phyloP scores from a whole-genome alignment of 352 stramenopile species.

The Halophytophthora polymorphica region DNA sequence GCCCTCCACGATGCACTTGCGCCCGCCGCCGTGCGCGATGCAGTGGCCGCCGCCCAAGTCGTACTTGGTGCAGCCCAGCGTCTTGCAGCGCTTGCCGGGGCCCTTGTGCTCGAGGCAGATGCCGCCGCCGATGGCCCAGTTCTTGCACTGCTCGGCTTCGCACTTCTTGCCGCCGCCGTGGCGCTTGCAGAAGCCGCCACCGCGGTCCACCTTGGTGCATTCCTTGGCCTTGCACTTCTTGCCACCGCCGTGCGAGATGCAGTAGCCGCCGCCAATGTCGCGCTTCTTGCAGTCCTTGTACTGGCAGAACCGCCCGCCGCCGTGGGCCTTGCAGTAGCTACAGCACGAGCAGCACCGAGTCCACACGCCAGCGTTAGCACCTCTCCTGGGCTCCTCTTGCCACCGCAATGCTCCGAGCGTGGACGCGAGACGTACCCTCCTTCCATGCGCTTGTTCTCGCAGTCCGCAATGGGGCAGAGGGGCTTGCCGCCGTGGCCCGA shows the following conservation, averaged over 20 bases:
- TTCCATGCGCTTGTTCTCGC: constrained; percentile 85
- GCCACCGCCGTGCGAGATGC: constrained; percentile 83
- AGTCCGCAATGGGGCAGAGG: constrained; percentile 69
- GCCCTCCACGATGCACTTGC: constrained; percentile 79
- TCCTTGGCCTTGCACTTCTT: constrained; percentile 75
- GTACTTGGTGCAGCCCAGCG: constrained; percentile 74
- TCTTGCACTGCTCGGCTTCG: constrained; percentile 66
- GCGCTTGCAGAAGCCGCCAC: constrained; percentile 76
- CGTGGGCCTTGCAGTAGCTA: constrained; percentile 83
- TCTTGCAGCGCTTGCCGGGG: constrained; percentile 77
- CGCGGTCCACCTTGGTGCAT: constrained; percentile 79
- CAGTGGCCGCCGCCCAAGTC: constrained; percentile 81
- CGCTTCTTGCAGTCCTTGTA: constrained; percentile 70
- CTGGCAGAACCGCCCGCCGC: constrained; percentile 77
- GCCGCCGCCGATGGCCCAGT: constrained; percentile 78
- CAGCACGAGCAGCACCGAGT: constrained; percentile 1
- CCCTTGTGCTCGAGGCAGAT: constrained; percentile 79
- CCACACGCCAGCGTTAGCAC: neutral
- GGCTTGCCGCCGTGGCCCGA: constrained; percentile 80
- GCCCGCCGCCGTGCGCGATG: constrained; percentile 80
- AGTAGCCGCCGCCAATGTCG: constrained; percentile 83
- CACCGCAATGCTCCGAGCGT: neutral
- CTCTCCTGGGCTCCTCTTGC: neutral
- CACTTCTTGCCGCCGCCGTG: constrained; percentile 87
- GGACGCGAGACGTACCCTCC: constrained; percentile 36